Percentiles rank a stretch among this genome's conserved stretches.
phyloP scores from a whole-genome alignment of 2,329 filamentous ascomycete species.

The Fusarium albosuccineum region DNA sequence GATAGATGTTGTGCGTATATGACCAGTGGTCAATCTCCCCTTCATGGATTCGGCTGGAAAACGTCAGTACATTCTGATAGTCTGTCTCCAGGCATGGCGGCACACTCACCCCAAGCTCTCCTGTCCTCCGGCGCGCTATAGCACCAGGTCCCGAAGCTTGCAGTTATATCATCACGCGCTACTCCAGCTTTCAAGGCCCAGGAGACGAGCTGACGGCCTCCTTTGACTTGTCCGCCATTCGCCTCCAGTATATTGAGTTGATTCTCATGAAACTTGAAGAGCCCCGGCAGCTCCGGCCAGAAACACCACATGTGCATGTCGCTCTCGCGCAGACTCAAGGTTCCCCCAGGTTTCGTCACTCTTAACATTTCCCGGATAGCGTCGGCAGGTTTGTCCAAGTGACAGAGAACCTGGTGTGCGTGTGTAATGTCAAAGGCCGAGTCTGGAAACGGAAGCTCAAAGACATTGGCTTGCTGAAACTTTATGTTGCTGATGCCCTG shows the following conservation, averaged over 20 bases:
- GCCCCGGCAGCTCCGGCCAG: constrained; percentile 45
- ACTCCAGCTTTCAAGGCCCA: constrained; percentile 46
- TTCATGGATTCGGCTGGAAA: constrained; percentile 45
- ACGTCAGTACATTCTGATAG: neutral
- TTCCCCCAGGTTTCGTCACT: constrained; percentile 58
- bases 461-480: constrained; percentile 48
- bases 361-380: constrained; percentile 58
- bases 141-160: constrained; percentile 49
- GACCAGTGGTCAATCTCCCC: constrained; percentile 40
- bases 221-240: constrained; percentile 45
- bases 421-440: constrained; percentile 58
- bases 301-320: constrained; percentile 49
- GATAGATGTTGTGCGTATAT: constrained; percentile 43
- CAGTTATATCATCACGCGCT: constrained; percentile 37
- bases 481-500: constrained; percentile 44
- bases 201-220: constrained; percentile 46
- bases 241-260: constrained; percentile 34
- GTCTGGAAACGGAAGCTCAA: constrained; percentile 55
- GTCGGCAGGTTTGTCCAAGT: constrained; percentile 51
- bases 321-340: constrained; percentile 54
- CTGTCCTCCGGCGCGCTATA: constrained; percentile 45
- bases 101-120: constrained; percentile 46
- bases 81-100: fast-evolving
- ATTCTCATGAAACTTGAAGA: constrained; percentile 44
- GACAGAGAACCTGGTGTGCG: constrained; percentile 58